Base-by-base conservation (phyloP, 2,329 filamentous ascomycete species). In the Coniochaeta sp. region DNA sequence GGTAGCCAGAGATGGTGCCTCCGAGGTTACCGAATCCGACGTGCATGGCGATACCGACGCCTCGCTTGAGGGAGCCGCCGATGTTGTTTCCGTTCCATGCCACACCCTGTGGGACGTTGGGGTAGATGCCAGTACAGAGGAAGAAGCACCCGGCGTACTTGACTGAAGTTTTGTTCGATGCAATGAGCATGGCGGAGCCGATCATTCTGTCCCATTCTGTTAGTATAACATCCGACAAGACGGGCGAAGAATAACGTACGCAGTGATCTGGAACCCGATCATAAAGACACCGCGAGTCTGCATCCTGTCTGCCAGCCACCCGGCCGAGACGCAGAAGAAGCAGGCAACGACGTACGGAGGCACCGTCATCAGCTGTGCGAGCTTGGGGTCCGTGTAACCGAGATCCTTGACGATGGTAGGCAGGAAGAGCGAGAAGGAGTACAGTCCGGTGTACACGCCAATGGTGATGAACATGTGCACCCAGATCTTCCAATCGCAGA, bases 401-500 rank as follows among this genome's bases (percentile, higher is more conserved):
- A 61, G 61, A 30, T 65, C 62, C 42, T 54, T 57, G 3, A 82
- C 72, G 38, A 86, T 84, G 27, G 78, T 79, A 1, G 82, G 82
- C 1, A 82, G 58, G 76, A 85, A 65, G 69, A 75, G 55, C 60
- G 79, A 63, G 75, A 76, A 68, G 63, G 78, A 57, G 67, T 82
- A 70, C 65, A 82, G 50, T 58, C 79, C 52, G 53, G 70, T 58
- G 63, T 75, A 42, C 63, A 71, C 69, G 18, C 71, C 71, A 65
- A 74, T 74, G 57, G 73, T 74, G 54, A 75, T 73, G 31, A 65
- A 62, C 71, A 74, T 74, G 58, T 70, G 71, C 3, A 72, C 65
- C 59, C 71, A 74, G 14, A 85, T 92, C 71, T 92, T 92, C 83
- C 86, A 91, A 62, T 92, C 89, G 53, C 76, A 81, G 26, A 89